phyloP scores from a whole-genome alignment of 345 rosid species.

The Cardiospermum halicacabum region DNA sequence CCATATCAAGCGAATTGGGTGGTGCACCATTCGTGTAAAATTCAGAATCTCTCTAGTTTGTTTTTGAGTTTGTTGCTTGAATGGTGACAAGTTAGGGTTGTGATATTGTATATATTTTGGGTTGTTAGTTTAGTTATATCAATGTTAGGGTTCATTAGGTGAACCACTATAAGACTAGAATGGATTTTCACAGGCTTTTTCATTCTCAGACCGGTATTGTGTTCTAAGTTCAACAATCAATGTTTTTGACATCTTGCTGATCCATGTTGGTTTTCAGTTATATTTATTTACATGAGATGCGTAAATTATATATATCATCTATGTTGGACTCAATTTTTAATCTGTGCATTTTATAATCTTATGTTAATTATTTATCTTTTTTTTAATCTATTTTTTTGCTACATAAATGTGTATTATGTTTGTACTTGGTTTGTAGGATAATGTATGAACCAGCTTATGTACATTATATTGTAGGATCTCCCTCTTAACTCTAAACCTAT shows the following conservation, averaged over 20 bases:
- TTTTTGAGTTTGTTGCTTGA: background rate
- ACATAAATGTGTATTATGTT: slow-evolving; percentile 5
- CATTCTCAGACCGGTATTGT: background rate
- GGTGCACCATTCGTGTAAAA: slow-evolving; percentile 86
- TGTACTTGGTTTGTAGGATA: slow-evolving; percentile 50
- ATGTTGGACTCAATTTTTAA: background rate
- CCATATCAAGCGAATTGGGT: slow-evolving; percentile 57
- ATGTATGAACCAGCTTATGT: slow-evolving; percentile 82
- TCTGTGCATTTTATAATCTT: background rate
- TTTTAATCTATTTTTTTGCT: slow-evolving; percentile 1
- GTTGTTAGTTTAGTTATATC: background rate
- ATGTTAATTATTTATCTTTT: background rate
- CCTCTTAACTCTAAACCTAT: slow-evolving; percentile 62
- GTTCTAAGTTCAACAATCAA: background rate
- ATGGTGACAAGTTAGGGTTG: slow-evolving; percentile 1
- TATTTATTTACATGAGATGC: background rate
- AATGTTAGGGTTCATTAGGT: background rate
- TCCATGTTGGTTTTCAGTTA: background rate
- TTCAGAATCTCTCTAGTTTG: background rate
- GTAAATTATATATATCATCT: too few species aligned
- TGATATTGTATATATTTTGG: too few species aligned
- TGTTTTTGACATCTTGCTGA: background rate
- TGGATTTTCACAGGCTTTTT: background rate
- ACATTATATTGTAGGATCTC: too few species aligned
- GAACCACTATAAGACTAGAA: background rate